phyloP scores from a whole-genome alignment of 768 basidiomycete genomes.

The Tephrocybe sp. region DNA sequence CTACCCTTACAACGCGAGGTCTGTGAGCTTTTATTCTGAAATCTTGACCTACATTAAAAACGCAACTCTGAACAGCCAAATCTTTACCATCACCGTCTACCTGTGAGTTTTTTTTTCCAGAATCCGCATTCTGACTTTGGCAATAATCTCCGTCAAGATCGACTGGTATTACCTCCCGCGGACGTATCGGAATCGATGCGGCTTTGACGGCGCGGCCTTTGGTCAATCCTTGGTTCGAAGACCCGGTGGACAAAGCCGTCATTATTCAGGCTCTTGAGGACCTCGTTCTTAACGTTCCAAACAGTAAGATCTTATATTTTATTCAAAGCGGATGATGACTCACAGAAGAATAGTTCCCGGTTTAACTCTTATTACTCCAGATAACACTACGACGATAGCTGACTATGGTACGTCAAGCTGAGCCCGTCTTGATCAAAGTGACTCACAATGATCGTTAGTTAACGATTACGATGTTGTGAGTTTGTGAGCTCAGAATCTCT shows the following conservation, averaged over 20 bases:
- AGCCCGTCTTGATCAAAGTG: neutral
- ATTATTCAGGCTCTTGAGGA: conserved; percentile 50
- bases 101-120: conserved; percentile 35
- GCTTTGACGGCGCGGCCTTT: conserved; percentile 45
- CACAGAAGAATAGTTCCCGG: conserved; percentile 35
- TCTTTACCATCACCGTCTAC: conserved; percentile 63
- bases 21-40: neutral
- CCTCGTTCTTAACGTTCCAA: conserved; percentile 37
- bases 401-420: conserved; percentile 39
- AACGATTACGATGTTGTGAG: conserved; percentile 33
- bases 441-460: conserved; percentile 23
- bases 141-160: conserved; percentile 33
- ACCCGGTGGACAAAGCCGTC: conserved; percentile 52
- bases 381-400: conserved; percentile 51
- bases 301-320: conserved; percentile 29
- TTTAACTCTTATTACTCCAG: conserved; percentile 57
- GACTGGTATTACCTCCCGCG: conserved; percentile 57
- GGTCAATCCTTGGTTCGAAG: conserved; percentile 55
- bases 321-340: conserved; percentile 1
- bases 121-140: neutral
- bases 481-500: neutral
- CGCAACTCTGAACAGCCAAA: conserved; percentile 29
- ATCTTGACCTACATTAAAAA: neutral
- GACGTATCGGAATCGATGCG: conserved; percentile 57
- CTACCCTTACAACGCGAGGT: conserved; percentile 49